Conservation (phyloP, 305 asterid genomes). For the Ilex paraguariensis region DNA sequence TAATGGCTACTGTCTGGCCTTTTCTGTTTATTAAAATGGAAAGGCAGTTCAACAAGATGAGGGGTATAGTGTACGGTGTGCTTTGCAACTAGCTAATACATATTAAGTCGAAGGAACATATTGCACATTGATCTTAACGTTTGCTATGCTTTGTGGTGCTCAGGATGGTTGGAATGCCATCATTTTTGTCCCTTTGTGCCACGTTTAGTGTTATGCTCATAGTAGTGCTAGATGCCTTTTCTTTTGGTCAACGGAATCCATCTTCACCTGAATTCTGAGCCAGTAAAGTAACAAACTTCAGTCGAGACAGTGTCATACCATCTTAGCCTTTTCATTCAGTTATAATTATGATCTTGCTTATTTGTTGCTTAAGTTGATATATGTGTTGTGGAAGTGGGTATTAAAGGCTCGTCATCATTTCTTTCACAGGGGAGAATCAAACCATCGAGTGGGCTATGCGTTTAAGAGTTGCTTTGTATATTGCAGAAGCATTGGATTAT, state of each 20-base stretch:
- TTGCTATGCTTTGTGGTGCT: too few relatives aligned
- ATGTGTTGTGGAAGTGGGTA: background rate
- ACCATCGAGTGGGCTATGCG: constrained; percentile 99
- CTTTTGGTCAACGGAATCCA: background rate
- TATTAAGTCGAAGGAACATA: too few relatives aligned
- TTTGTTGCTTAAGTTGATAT: too few relatives aligned
- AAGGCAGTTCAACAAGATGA: too few relatives aligned
- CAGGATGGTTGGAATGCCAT: too few relatives aligned
- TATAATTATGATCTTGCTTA: background rate
- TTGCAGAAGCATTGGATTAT: constrained; percentile 93
- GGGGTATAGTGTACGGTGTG: too few relatives aligned
- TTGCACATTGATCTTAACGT: too few relatives aligned
- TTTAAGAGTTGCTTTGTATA: constrained; percentile 81
- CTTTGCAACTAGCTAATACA: too few relatives aligned
- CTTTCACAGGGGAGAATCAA: constrained; percentile 83
- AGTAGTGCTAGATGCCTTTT: background rate
- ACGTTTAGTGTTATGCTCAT: background rate
- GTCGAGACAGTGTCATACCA: background rate
- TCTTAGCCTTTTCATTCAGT: background rate
- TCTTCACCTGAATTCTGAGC: too few relatives aligned
- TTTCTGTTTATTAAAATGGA: too few relatives aligned
- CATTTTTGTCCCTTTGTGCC: background rate
- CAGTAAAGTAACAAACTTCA: too few relatives aligned
- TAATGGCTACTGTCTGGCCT: too few relatives aligned
- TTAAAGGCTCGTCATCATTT: constrained; percentile 7